Base-by-base conservation (phyloP, 2,329 filamentous ascomycete genomes). In the Lojkania enalia region DNA sequence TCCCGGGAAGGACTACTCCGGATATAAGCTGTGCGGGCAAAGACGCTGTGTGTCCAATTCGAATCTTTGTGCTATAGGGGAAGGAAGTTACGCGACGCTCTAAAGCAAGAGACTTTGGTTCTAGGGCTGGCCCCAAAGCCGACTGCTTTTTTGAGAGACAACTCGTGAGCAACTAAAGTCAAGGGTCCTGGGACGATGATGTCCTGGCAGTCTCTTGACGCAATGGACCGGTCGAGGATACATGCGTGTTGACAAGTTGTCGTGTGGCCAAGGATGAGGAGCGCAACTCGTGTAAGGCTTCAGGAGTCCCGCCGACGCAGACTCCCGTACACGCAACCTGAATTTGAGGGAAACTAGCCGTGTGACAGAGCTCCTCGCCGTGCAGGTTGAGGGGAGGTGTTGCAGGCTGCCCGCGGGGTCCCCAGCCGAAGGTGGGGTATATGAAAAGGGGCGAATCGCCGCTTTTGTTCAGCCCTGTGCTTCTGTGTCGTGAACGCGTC, bases 401-500 rank as follows among this genome's bases (percentile, higher is more conserved):
- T 39, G 48, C 48, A 42, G 15, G 49, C 23, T 42, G 20, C 48
- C 46, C 52, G 48, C 46, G 50, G 52, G 49, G 53, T 52, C 54
- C 51, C 30, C 30, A 33, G 30, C 30, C 30, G 30, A 49, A 46
- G 39, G 48, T 44, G 54, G 60, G 59, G 57, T 54, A n/a, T 39
- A 50, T 48, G 20, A n/a, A 56, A 57, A 52, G 48, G 52, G 57
- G 49, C 51, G 49, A 57, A 58, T 57, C 51, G 57, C 50, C 46
- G 40, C 40, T 46, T 59, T 32, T 49, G 35, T 40, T 32, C 52
- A 55, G 49, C 54, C 52, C 52, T 54, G 54, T 53, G 49, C 49
- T 52, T 35, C 25, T 42, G 44, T 47, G 49, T 46, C 46, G 42
- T 49, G 38, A 54, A 64, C 62, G 62, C 61, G 61, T 63, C 56